A percentile compares a stretch with the other conserved stretches of the same genome.
phyloP scores from a whole-genome alignment of 176 grass and related monocot species.

The Lolium multiflorum region DNA sequence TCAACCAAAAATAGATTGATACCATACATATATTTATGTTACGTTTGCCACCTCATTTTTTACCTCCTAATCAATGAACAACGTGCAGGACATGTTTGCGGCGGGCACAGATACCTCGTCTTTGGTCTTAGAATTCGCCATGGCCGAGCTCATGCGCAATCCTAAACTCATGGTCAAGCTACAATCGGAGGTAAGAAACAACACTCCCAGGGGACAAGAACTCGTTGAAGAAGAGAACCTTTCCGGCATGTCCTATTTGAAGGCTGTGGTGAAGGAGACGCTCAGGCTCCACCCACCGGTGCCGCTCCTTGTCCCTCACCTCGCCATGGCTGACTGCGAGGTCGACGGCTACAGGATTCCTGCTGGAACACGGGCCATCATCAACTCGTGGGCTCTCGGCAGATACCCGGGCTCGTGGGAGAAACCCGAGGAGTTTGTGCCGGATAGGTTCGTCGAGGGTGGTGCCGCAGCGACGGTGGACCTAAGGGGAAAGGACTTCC shows the following conservation, averaged over 20 bases:
- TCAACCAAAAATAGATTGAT: too few species aligned
- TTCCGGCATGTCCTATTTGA: not conserved
- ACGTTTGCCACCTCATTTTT: not conserved
- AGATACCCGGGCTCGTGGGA: not conserved
- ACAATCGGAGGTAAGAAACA: not conserved
- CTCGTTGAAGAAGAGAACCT: conserved; percentile 3
- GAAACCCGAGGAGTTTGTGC: not conserved
- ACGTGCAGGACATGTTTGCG: not conserved
- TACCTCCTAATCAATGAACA: not conserved
- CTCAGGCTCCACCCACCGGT: not conserved
- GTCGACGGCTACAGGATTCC: not conserved
- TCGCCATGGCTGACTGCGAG: conserved; percentile 4
- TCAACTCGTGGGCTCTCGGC: conserved; percentile 4
- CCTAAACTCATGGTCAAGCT: conserved; percentile 2
- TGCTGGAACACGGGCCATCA: not conserved
- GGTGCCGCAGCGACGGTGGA: not conserved
- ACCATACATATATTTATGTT: not conserved
- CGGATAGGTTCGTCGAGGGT: not conserved
- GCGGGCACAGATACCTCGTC: not conserved
- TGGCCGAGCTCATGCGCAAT: conserved; percentile 11
- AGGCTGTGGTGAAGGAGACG: conserved; percentile 15
- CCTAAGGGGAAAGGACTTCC: conserved; percentile 20
- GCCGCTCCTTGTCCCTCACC: conserved; percentile 7
- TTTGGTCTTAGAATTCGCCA: not conserved
- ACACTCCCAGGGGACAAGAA: not conserved